phyloP scores from a whole-genome alignment of 352 stramenopile genomes.

The Globisporangium uncinulatum region DNA sequence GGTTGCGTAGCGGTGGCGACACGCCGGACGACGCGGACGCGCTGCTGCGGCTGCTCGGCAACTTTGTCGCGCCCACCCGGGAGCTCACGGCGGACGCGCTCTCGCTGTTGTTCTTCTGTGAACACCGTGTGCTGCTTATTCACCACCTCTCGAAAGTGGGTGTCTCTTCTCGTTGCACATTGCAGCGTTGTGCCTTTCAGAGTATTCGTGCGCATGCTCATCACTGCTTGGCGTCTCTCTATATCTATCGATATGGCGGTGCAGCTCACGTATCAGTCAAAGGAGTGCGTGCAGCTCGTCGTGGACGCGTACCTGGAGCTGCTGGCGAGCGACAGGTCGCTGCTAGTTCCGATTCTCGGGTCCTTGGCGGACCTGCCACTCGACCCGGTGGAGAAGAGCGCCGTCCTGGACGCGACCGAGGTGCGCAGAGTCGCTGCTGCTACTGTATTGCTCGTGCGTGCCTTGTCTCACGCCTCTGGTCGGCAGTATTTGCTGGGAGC shows the following conservation, averaged over 20 bases:
- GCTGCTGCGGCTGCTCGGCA: slow-evolving; percentile 68
- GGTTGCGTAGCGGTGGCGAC: slow-evolving; percentile 50
- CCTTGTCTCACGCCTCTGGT: background rate
- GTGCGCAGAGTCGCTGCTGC: slow-evolving; percentile 12
- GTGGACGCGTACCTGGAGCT: slow-evolving; percentile 71
- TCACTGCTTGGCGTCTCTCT: background rate
- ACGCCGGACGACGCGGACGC: slow-evolving; percentile 63
- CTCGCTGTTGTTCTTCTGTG: slow-evolving; percentile 62
- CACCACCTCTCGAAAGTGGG: slow-evolving; percentile 72
- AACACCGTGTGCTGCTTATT: slow-evolving; percentile 73
- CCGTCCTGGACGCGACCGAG: slow-evolving; percentile 55
- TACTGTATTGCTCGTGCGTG: too few relatives aligned
- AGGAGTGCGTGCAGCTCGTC: slow-evolving; percentile 72
- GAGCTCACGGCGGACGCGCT: slow-evolving; percentile 72
- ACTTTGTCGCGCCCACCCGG: slow-evolving; percentile 61
- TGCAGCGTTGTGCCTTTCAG: background rate
- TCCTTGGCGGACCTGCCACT: slow-evolving; percentile 75
- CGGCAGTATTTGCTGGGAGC: slow-evolving; percentile 62
- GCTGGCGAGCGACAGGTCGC: slow-evolving; percentile 59
- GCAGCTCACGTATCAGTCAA: slow-evolving; percentile 78
- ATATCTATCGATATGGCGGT: background rate
- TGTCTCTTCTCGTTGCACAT: background rate
- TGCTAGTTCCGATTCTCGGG: slow-evolving; percentile 74
- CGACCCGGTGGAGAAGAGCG: slow-evolving; percentile 51
- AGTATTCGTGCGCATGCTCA: background rate